Evolutionary conservation across 2,329 filamentous ascomycete genomes (phyloP).

Genomic region (Diaporthe citri): DNA sequence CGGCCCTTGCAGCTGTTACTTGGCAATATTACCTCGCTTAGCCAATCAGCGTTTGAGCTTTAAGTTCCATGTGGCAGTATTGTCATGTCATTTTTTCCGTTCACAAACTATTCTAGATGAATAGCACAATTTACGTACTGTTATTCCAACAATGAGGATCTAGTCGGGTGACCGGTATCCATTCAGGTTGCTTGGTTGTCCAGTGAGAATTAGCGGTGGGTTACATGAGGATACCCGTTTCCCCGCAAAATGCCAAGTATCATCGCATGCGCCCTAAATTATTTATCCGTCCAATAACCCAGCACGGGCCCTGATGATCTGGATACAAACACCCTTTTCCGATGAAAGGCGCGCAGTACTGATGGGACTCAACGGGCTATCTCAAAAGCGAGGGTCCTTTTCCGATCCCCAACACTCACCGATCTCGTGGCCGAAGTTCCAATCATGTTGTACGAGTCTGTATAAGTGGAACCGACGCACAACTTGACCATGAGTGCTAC

Average conservation of each 20-base stretch:
- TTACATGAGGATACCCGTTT: background rate
- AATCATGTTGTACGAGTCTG: background rate
- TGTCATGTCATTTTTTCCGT: too few relatives aligned
- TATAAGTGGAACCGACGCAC: background rate
- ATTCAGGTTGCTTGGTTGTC: background rate
- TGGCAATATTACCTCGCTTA: too few relatives aligned
- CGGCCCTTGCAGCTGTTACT: too few relatives aligned
- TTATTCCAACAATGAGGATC: background rate
- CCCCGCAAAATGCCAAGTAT: slow-evolving; percentile 29
- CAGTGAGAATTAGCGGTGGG: background rate
- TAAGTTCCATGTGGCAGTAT: too few relatives aligned
- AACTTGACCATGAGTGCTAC: background rate
- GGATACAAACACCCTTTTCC: background rate
- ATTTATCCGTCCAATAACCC: slow-evolving; percentile 23
- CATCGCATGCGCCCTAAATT: background rate
- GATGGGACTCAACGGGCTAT: background rate
- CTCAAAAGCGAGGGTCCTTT: background rate
- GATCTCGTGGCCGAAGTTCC: background rate
- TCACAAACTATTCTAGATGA: too few relatives aligned
- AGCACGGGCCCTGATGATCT: background rate
- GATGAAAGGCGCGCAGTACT: background rate
- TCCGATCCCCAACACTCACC: background rate
- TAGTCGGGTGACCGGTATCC: background rate
- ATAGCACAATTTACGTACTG: too few relatives aligned
- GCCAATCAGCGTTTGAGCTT: too few relatives aligned